Conservation (phyloP, 805 yeast genomes). For the Suhomyces sp. region DNA sequence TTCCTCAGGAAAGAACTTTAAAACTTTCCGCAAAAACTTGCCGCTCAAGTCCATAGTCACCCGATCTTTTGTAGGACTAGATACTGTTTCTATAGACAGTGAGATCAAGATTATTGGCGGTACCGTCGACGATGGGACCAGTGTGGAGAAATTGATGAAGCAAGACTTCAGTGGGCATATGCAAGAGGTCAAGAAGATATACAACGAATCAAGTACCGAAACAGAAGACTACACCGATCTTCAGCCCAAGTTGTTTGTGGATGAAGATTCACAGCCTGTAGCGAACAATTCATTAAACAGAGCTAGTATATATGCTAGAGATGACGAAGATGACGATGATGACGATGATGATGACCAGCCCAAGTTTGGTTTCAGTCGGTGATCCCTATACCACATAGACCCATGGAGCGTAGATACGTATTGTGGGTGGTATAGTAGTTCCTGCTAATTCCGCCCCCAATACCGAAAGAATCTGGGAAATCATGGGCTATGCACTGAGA, state of each 20-base stretch:
- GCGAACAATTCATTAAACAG: background rate
- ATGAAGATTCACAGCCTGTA: conserved; percentile 2
- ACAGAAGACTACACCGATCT: conserved; percentile 1
- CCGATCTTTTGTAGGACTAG: conserved; percentile 29
- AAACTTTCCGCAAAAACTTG: conserved; percentile 29
- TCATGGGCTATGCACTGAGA: conserved; percentile 30
- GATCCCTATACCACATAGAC: conserved; percentile 12
- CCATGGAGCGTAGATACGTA: conserved; percentile 37
- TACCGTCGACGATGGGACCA: background rate
- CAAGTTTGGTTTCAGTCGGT: conserved; percentile 27
- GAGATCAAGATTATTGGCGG: conserved; percentile 6
- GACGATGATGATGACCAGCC: conserved; percentile 33
- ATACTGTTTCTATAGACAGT: conserved; percentile 7
- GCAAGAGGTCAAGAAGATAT: conserved; percentile 8
- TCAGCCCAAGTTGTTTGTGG: conserved; percentile 1
- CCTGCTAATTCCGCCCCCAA: background rate
- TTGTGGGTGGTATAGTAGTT: conserved; percentile 30
- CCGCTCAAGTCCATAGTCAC: conserved; percentile 20
- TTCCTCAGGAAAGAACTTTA: conserved; percentile 34
- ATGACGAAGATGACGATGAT: conserved; percentile 20
- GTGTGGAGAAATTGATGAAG: conserved; percentile 4
- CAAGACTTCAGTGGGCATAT: conserved; percentile 12
- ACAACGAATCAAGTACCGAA: conserved; percentile 4
- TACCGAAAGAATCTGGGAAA: conserved; percentile 12
- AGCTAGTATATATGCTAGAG: conserved; percentile 1